Conservation (phyloP, 2,329 filamentous ascomycete genomes). For the Botrytis fabae region DNA sequence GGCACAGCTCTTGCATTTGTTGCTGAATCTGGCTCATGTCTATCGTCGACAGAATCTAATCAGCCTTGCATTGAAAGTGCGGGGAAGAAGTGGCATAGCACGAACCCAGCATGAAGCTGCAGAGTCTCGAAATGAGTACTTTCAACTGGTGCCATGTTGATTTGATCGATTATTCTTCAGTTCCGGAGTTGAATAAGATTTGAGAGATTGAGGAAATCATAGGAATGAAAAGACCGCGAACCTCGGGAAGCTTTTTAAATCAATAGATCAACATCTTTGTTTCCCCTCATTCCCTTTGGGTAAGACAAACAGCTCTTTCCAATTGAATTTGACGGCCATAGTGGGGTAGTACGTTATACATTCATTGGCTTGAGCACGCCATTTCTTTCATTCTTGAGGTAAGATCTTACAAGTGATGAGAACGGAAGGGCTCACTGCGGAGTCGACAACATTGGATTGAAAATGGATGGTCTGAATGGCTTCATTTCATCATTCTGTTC, state of each 20-base stretch:
- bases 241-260: neutral
- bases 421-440: neutral
- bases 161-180: neutral
- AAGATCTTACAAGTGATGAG: neutral
- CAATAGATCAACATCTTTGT: constrained; percentile 1
- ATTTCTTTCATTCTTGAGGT: neutral
- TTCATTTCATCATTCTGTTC: constrained; percentile 2
- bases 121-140: constrained; percentile 77
- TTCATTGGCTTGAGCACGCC: constrained; percentile 6
- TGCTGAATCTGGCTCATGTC: constrained; percentile 74
- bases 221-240: neutral
- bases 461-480: neutral
- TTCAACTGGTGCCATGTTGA: constrained; percentile 26
- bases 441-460: neutral
- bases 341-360: constrained; percentile 9
- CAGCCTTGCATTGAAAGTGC: constrained; percentile 28
- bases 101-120: constrained; percentile 81
- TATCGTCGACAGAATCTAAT: constrained; percentile 42
- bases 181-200: neutral
- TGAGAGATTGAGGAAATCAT: no score
- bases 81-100: constrained; percentile 20
- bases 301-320: neutral
- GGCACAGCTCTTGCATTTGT: constrained; percentile 91
- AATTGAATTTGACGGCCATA: neutral
- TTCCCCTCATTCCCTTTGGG: neutral